Evolutionary conservation across 2,329 filamentous ascomycete species (phyloP).

Genomic region (Aspergillus novofumigatus): DNA sequence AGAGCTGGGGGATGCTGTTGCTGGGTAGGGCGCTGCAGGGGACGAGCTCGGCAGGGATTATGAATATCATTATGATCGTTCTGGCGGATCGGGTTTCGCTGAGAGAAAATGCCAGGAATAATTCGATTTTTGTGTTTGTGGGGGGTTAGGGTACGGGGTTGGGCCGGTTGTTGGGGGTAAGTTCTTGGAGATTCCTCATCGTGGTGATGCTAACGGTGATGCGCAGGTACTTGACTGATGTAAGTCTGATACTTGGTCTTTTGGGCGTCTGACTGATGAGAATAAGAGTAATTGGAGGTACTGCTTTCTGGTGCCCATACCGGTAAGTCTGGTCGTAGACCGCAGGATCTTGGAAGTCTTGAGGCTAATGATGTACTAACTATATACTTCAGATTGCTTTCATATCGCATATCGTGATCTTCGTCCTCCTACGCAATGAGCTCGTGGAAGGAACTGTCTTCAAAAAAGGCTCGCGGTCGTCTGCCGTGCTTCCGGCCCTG

Average conservation of each 20-base stretch:
- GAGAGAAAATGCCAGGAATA: conserved; percentile 59
- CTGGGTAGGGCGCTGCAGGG: conserved; percentile 63
- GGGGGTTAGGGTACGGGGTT: conserved; percentile 56
- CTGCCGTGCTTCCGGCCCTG: conserved; percentile 44
- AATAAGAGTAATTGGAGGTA: conserved; percentile 57
- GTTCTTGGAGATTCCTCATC: conserved; percentile 3
- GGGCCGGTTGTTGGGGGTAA: conserved; percentile 59
- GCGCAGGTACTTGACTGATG: conserved; percentile 1
- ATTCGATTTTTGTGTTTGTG: conserved; percentile 59
- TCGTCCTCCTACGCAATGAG: conserved; percentile 55
- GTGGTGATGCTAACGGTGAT: neutral
- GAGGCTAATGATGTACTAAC: too few species aligned
- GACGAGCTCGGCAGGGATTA: conserved; percentile 57
- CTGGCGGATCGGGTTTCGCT: conserved; percentile 62
- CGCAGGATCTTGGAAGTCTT: neutral
- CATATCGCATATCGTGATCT: conserved; percentile 51
- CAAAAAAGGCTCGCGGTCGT: conserved; percentile 29
- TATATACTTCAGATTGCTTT: conserved; percentile 37
- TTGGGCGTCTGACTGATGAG: conserved; percentile 37
- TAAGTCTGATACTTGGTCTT: neutral
- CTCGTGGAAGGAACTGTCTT: conserved; percentile 51
- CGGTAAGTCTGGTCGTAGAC: conserved; percentile 45
- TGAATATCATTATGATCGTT: conserved; percentile 59
- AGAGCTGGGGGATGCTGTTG: conserved; percentile 56
- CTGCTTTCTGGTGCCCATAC: conserved; percentile 63